phyloP scores from a whole-genome alignment of 371 early-diverging fungal species.

The Mortierella sp. region DNA sequence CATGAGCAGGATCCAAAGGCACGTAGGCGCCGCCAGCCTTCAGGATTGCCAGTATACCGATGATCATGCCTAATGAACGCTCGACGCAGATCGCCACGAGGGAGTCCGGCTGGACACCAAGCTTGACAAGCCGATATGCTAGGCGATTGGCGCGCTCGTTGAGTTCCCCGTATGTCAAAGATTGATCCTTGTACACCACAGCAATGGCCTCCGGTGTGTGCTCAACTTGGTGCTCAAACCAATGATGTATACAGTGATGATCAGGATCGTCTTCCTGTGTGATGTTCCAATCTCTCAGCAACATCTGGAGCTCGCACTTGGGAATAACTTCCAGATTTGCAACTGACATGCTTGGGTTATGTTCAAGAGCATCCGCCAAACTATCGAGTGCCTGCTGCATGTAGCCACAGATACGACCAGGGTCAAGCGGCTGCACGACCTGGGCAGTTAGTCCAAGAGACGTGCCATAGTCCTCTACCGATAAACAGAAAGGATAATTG shows the following conservation, averaged over 20 bases:
- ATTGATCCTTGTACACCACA: slow-evolving; percentile 6
- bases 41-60: slow-evolving; percentile 2
- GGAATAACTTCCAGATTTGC: no score
- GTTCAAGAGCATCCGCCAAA: no score
- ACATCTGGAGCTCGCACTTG: no score
- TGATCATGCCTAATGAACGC: slow-evolving; percentile 5
- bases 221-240: slow-evolving; percentile 8
- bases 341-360: no score
- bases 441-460: no score
- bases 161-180: slow-evolving; percentile 12
- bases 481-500: no score
- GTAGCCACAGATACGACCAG: no score
- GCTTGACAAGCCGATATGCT: not conserved
- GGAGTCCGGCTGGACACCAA: not conserved
- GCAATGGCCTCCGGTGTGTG: slow-evolving; percentile 3
- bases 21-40: slow-evolving; percentile 15
- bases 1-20: slow-evolving; percentile 2
- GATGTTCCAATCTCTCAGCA: no score
- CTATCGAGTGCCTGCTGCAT: no score
- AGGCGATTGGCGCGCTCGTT: not conserved
- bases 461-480: no score
- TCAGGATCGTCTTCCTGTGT: no score
- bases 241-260: not conserved
- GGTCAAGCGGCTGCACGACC: no score
- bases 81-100: slow-evolving; percentile 9